Percentiles rank a stretch among this genome's conserved stretches.
Conservation (phyloP, 495 filamentous ascomycete species). For the Trypethelium eluteriae region DNA sequence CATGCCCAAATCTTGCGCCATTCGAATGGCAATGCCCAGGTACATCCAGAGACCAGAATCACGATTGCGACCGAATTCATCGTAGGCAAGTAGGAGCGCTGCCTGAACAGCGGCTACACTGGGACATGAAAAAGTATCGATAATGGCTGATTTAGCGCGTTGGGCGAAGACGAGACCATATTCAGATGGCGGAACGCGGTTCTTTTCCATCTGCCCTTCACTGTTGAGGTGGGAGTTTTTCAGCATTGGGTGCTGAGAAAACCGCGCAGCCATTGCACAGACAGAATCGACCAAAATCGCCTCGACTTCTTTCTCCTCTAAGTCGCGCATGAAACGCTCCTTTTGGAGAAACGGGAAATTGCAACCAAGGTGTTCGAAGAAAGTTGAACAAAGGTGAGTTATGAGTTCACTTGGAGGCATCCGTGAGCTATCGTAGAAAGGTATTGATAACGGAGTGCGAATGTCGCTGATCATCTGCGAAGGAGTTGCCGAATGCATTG, state of each 20-base stretch:
- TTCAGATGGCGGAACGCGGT: conserved; percentile 34
- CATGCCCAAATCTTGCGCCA: conserved; percentile 77
- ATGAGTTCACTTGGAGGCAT: conserved; percentile 63
- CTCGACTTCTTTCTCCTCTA: conserved; percentile 72
- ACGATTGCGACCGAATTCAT: conserved; percentile 75
- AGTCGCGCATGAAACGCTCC: conserved; percentile 57
- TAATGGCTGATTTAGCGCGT: conserved; percentile 62
- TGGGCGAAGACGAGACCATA: conserved; percentile 71
- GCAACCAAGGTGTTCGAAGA: conserved; percentile 70
- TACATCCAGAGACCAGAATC: conserved; percentile 91
- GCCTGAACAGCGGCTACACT: conserved; percentile 73
- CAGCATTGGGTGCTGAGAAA: conserved; percentile 61
- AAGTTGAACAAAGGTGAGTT: conserved; percentile 63
- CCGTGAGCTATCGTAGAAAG: conserved; percentile 68
- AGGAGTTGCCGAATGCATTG: conserved; percentile 2
- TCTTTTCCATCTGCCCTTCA: conserved; percentile 18
- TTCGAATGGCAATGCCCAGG: conserved; percentile 72
- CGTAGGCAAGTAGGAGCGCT: conserved; percentile 72
- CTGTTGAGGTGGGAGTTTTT: conserved; percentile 36
- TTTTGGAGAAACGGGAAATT: conserved; percentile 73
- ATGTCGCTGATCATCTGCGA: conserved; percentile 21
- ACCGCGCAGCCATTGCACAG: conserved; percentile 72
- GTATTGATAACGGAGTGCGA: conserved; percentile 58
- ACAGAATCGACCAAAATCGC: conserved; percentile 81
- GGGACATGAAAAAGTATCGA: conserved; percentile 70